Conservation (phyloP, 208 protist genomes). For the Endotrypanum monterogeii region DNA sequence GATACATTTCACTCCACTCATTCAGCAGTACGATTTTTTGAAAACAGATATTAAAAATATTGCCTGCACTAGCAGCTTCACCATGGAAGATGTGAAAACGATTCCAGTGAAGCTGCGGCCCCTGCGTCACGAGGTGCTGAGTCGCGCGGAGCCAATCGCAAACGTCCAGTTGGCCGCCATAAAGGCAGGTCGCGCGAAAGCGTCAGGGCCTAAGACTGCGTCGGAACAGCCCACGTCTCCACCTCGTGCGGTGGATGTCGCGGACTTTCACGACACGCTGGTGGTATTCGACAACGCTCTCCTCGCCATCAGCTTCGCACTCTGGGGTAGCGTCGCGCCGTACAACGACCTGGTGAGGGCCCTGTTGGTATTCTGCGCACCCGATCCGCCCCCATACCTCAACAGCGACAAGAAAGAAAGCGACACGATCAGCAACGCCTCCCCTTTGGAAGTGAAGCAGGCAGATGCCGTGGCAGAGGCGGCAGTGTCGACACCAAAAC, state of each 20-base stretch:
- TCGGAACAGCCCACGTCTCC: background rate
- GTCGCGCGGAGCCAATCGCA: constrained; percentile 22
- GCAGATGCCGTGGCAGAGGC: background rate
- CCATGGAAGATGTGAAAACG: constrained; percentile 25
- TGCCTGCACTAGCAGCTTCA: constrained; percentile 33
- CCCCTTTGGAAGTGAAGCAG: background rate
- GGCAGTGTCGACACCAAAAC: background rate
- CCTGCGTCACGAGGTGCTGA: constrained; percentile 30
- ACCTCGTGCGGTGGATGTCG: constrained; percentile 14
- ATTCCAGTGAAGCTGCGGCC: constrained; percentile 31
- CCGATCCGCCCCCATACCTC: background rate
- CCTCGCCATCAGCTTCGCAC: constrained; percentile 51
- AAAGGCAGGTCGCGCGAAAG: constrained; percentile 12
- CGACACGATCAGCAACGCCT: background rate
- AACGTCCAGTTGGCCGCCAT: constrained; percentile 19
- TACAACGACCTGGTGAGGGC: constrained; percentile 60
- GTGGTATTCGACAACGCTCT: constrained; percentile 56
- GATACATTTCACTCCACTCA: constrained; percentile 35
- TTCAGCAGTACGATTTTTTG: constrained; percentile 49
- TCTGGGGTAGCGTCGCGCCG: constrained; percentile 56
- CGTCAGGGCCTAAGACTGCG: background rate
- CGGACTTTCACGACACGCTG: constrained; percentile 43
- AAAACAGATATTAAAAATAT: constrained; percentile 58
- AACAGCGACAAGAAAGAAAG: background rate
- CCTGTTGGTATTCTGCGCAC: constrained; percentile 32